A percentile compares a stretch with the other conserved stretches of the same genome.
Conservation (phyloP, 1,284 basidiomycete species). For the Bjerkandera adusta region DNA sequence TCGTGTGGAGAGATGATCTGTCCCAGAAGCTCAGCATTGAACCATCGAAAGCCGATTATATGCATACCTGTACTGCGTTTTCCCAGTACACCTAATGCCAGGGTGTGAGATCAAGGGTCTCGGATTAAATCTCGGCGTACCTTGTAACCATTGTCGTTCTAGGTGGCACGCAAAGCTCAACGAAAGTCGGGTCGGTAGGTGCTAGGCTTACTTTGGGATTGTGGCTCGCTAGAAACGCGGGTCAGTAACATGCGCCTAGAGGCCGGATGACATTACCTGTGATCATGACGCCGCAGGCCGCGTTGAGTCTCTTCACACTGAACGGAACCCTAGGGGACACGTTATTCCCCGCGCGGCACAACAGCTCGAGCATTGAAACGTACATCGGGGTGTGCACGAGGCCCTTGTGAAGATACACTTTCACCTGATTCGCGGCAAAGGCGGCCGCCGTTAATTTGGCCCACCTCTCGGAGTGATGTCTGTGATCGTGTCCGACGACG, state of each 20-base stretch:
- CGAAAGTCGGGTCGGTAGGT: background rate
- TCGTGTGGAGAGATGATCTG: slow-evolving; percentile 85
- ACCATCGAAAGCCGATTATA: background rate
- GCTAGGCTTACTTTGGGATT: slow-evolving; percentile 67
- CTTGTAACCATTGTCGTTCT: slow-evolving; percentile 89
- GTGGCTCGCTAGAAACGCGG: slow-evolving; percentile 59
- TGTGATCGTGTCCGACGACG: slow-evolving; percentile 81
- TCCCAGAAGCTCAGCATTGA: background rate
- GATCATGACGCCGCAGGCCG: slow-evolving; percentile 85
- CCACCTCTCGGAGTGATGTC: slow-evolving; percentile 76
- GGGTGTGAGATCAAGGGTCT: background rate
- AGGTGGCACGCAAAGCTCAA: background rate
- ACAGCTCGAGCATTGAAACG: slow-evolving; percentile 28
- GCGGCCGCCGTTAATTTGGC: slow-evolving; percentile 69
- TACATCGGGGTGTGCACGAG: slow-evolving; percentile 82
- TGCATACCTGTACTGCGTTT: slow-evolving; percentile 71
- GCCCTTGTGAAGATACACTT: slow-evolving; percentile 67
- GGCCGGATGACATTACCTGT: slow-evolving; percentile 73
- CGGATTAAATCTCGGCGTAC: slow-evolving; percentile 31
- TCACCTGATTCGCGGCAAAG: slow-evolving; percentile 63
- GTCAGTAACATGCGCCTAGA: slow-evolving; percentile 4
- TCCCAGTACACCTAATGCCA: slow-evolving; percentile 77
- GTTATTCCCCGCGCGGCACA: background rate
- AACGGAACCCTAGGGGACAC: slow-evolving; percentile 67
- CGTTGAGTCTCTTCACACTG: slow-evolving; percentile 59